Evolutionary conservation across 148 eudicot genomes (phyloP).

Genomic region (Simmondsia chinensis): DNA sequence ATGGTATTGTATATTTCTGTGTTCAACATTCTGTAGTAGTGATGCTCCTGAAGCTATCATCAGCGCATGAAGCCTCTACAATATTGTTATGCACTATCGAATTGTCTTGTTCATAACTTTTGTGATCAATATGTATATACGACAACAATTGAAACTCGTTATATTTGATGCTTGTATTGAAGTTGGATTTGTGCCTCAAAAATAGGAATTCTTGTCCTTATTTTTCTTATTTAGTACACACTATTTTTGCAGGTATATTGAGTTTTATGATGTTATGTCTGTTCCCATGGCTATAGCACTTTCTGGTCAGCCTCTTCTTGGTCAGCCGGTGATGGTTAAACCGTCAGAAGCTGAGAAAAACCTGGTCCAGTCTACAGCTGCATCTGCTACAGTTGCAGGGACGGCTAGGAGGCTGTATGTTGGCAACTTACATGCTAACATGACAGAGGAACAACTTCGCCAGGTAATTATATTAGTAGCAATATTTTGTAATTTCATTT

Average conservation of each 20-base stretch:
- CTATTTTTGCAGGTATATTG: slow-evolving; percentile 55
- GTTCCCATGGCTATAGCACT: slow-evolving; percentile 98
- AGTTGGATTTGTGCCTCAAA: too few relatives aligned
- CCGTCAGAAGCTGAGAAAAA: slow-evolving; percentile 99
- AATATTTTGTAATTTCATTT: too few relatives aligned
- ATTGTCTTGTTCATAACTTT: too few relatives aligned
- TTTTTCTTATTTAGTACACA: not conserved
- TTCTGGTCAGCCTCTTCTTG: slow-evolving; percentile 83
- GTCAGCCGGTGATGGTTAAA: slow-evolving; percentile 90
- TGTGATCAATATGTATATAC: too few relatives aligned
- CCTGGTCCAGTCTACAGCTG: slow-evolving; percentile 60
- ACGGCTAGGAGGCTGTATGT: slow-evolving; percentile 78
- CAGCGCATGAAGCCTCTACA: too few relatives aligned
- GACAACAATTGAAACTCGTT: too few relatives aligned
- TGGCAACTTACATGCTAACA: slow-evolving; percentile 68
- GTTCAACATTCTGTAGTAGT: not conserved
- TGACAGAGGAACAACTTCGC: slow-evolving; percentile 83
- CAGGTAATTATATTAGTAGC: slow-evolving; percentile 54
- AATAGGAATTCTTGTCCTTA: not conserved
- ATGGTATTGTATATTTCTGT: not conserved
- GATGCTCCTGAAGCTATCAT: not conserved
- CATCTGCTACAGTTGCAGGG: slow-evolving; percentile 55
- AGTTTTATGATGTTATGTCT: slow-evolving; percentile 86
- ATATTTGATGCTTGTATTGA: too few relatives aligned
- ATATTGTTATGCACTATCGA: too few relatives aligned